Conservation (phyloP, 2,329 filamentous ascomycete genomes). For the Clarireedia hainanense region DNA sequence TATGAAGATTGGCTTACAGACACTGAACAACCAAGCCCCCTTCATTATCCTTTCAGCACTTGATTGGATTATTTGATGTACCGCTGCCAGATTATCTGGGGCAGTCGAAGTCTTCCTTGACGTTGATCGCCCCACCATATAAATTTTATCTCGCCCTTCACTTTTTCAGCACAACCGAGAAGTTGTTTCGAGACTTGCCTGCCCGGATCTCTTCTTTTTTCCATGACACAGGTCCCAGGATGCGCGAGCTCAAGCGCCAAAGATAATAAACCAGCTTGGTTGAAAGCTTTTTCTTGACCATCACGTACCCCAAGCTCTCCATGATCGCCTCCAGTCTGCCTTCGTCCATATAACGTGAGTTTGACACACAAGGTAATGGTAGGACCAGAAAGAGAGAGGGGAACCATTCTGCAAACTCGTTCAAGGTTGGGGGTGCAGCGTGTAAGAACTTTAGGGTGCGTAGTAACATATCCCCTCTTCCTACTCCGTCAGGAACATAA, state of each 20-base stretch:
- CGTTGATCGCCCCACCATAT: neutral
- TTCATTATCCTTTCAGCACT: conserved; percentile 19
- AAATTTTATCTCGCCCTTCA: neutral
- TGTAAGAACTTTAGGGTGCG: conserved; percentile 66
- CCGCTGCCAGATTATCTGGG: neutral
- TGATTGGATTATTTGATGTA: conserved; percentile 16
- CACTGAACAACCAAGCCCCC: too few species aligned
- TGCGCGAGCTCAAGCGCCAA: conserved; percentile 46
- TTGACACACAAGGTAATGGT: conserved; percentile 78
- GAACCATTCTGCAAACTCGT: conserved; percentile 34
- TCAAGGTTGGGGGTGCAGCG: conserved; percentile 19
- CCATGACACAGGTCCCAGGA: conserved; percentile 22
- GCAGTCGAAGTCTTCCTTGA: neutral
- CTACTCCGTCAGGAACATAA: conserved; percentile 72
- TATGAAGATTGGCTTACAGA: neutral
- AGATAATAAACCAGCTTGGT: conserved; percentile 83
- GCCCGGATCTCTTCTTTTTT: conserved; percentile 71
- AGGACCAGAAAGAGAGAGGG: conserved; percentile 83
- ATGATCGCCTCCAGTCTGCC: conserved; percentile 64
- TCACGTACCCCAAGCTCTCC: conserved; percentile 63
- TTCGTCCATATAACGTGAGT: conserved; percentile 84
- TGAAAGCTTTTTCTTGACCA: conserved; percentile 62
- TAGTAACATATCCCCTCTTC: conserved; percentile 77
- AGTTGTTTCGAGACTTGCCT: conserved; percentile 79
- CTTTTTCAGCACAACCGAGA: conserved; percentile 61